Evolutionary conservation across 2,329 filamentous ascomycete genomes (phyloP), one percentile per base, ranked within the genome.

Genomic region (Aspergillus sp.): DNA sequence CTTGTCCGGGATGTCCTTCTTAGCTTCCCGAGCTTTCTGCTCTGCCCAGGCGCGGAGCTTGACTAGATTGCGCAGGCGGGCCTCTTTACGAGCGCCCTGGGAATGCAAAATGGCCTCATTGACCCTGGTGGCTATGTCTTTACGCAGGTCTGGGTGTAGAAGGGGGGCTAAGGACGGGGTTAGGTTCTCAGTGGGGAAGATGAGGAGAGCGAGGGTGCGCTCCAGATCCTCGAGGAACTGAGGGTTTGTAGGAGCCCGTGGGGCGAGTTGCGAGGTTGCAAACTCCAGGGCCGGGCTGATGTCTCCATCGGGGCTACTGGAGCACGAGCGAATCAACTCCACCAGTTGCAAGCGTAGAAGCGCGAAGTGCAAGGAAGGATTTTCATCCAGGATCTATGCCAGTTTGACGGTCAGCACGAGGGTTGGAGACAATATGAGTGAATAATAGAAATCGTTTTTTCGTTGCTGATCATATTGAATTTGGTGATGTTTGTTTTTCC

Each of bases 291-390:
- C 94, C 6, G 87, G 85, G 8, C 77, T 83, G 49, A 96, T 91
- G 61, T 96, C 89, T 26, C 84, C 83, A 50, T 83, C 80, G 2
- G 82, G 79, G 36, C 79, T 78, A 10, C 82, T 77, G 50, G 84
- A 89, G 72, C 88, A 91, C 38, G 78, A 78, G 47, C 91, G 86
- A 62, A 99, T 99, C 49, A 97, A 80, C 75, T 99, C 94, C 51
- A 99, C 89, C 5, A 99, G 81, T 70, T 99, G 94, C 36, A 99
- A 81, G 33, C 93, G 87, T 44, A 99, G 79, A 4, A 99, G 79
- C 1, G 90, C 85, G 72, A 99, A 99, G 70, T 97, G 92, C 43
- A 99, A 78, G 2, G 87, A 81, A 1, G 88, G 84, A 65, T 97
- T 84, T 55, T 81, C 82, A 68, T 99, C 94, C 55, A 99, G 76